Conservation (phyloP, 2,329 filamentous ascomycete genomes). For the Aspergillus sp. region DNA sequence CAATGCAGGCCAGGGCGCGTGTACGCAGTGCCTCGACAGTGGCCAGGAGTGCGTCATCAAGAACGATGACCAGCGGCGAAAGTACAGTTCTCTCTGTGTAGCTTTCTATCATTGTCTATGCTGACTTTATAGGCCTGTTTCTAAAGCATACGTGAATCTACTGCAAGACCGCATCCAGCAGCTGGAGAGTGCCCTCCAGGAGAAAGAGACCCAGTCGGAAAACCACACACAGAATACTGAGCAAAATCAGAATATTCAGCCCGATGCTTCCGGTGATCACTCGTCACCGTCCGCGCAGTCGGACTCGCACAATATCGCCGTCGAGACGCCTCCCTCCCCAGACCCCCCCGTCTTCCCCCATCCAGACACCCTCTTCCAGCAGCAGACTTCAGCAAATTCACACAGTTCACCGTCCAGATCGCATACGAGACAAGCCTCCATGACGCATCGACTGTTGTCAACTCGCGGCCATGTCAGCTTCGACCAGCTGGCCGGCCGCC, state of each 20-base stretch:
- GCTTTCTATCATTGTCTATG: not conserved
- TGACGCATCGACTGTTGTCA: not conserved
- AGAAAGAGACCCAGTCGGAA: not conserved
- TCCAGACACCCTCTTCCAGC: too few species aligned
- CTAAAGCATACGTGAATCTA: not conserved
- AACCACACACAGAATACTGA: not conserved
- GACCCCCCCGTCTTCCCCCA: too few species aligned
- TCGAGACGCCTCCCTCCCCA: too few species aligned
- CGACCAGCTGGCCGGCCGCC: not conserved
- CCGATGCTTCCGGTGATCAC: too few species aligned
- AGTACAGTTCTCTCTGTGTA: not conserved
- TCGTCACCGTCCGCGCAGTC: too few species aligned
- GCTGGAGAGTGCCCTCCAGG: not conserved
- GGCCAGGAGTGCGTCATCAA: not conserved
- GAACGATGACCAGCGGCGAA: constrained; percentile 1
- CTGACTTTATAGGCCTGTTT: not conserved
- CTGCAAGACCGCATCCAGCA: not conserved
- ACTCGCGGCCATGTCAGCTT: not conserved
- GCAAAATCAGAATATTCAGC: not conserved
- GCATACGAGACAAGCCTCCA: not conserved
- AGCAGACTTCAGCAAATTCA: too few species aligned
- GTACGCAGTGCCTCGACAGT: not conserved
- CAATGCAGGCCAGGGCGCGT: not conserved
- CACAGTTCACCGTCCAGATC: too few species aligned
- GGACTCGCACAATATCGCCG: too few species aligned